Evolutionary conservation across 192 early-diverging fungal species (phyloP).

Genomic region (Funneliformis geosporum): DNA sequence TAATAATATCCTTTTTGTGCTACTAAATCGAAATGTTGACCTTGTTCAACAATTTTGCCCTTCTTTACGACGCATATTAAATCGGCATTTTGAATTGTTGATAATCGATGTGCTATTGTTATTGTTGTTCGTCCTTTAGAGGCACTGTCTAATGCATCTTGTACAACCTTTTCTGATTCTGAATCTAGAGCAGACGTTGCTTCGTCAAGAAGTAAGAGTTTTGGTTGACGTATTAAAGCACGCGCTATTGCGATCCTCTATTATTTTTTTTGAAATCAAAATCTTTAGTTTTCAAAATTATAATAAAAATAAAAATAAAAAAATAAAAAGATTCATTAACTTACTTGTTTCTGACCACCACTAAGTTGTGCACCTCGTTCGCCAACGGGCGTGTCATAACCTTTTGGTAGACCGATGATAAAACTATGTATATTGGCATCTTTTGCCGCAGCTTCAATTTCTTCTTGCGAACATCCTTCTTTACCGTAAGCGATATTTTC

Average conservation of each 20-base stretch:
- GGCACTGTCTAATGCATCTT: conserved; percentile 69
- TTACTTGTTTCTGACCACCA: conserved; percentile 78
- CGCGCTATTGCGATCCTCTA: conserved; percentile 79
- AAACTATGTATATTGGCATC: conserved; percentile 65
- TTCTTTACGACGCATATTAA: conserved; percentile 82
- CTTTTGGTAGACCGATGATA: conserved; percentile 52
- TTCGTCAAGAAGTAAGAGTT: conserved; percentile 83
- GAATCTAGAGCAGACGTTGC: conserved; percentile 75
- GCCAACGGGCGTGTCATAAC: conserved; percentile 68
- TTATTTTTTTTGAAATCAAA: neutral
- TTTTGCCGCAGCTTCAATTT: conserved; percentile 62
- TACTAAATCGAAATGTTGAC: conserved; percentile 78
- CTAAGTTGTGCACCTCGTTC: conserved; percentile 64
- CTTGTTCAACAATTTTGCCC: conserved; percentile 72
- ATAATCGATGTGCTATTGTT: conserved; percentile 74
- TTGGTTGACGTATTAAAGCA: conserved; percentile 84
- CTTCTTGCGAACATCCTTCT: conserved; percentile 45
- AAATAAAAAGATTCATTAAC: neutral
- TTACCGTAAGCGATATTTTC: conserved; percentile 87
- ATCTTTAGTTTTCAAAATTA: too few species aligned
- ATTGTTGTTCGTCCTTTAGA: conserved; percentile 71
- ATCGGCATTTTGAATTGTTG: conserved; percentile 70
- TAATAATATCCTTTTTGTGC: conserved; percentile 60
- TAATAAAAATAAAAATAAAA: too few species aligned
- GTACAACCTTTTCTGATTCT: conserved; percentile 71